Conservation (phyloP, 179 eudicot species). For the Sideroxylon spinosum region DNA sequence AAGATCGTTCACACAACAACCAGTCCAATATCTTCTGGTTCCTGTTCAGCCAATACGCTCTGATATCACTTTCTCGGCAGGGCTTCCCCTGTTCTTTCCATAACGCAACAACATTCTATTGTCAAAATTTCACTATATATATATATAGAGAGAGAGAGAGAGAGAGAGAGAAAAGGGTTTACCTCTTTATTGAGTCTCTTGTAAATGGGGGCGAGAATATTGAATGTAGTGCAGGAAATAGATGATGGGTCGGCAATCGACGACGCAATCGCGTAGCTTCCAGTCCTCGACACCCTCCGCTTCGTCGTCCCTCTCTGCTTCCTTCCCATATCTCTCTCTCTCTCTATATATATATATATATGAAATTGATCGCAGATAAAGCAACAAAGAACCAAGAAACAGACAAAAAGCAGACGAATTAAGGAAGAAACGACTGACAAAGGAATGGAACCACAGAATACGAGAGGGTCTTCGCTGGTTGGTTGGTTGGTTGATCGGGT, state of each 20-base stretch:
- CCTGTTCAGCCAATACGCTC: slow-evolving; percentile 75
- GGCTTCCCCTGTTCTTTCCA: slow-evolving; percentile 56
- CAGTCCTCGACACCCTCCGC: slow-evolving; percentile 38
- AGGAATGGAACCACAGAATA: no score
- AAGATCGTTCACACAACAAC: slow-evolving; percentile 84
- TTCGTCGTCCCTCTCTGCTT: no score
- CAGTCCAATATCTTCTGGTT: slow-evolving; percentile 87
- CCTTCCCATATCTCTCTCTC: no score
- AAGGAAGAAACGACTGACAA: no score
- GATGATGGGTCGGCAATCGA: slow-evolving; percentile 54
- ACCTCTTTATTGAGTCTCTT: slow-evolving; percentile 77
- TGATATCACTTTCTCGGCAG: slow-evolving; percentile 72
- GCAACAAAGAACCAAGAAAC: no score
- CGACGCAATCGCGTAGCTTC: slow-evolving; percentile 61
- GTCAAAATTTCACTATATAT: not conserved
- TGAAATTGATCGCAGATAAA: no score
- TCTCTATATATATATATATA: no score
- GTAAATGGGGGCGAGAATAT: slow-evolving; percentile 96
- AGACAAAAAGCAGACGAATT: no score
- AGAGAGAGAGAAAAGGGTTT: not conserved
- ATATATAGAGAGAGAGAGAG: no score
- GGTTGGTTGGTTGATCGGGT: no score
- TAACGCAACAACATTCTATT: not conserved
- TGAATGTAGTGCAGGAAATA: slow-evolving; percentile 92
- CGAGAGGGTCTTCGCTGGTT: no score